Evolutionary conservation across 352 stramenopile species (phyloP).

Genomic region (Thraustochytrium striatum): DNA sequence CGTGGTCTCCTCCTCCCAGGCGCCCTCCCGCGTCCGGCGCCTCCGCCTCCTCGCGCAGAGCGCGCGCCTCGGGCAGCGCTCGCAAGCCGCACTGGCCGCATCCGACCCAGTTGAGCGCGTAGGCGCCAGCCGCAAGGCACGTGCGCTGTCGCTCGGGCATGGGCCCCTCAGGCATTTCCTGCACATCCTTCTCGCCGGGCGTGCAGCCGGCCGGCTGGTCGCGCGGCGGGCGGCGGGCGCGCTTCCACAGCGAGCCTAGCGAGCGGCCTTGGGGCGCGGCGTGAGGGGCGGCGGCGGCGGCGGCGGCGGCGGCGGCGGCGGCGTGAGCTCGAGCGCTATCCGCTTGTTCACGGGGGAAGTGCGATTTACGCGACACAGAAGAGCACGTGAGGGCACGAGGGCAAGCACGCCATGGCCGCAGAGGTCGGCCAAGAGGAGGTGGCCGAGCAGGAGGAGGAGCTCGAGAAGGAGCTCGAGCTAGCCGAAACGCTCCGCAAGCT

Average conservation of each 20-base stretch:
- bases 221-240: not conserved
- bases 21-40: not conserved
- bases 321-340: not conserved
- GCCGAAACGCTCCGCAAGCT: too few species aligned
- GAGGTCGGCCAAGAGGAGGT: not conserved
- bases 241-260: not conserved
- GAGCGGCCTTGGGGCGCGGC: not conserved
- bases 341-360: not conserved
- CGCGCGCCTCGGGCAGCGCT: too few species aligned
- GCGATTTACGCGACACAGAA: not conserved
- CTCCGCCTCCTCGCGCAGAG: too few species aligned
- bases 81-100: slow-evolving; percentile 10
- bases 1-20: not conserved
- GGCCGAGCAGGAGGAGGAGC: slow-evolving; percentile 4
- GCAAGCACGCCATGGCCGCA: not conserved
- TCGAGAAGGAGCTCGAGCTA: too few species aligned
- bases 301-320: too few species aligned
- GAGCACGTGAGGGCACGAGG: not conserved
- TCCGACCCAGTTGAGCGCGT: slow-evolving; percentile 20
- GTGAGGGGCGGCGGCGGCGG: not conserved
- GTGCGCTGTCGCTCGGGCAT: slow-evolving; percentile 8
- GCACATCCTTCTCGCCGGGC: not conserved
- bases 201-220: too few species aligned
- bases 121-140: slow-evolving; percentile 29
- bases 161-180: not conserved